phyloP scores from a whole-genome alignment of 2,329 filamentous ascomycete genomes.

The Byssochlamys sp. region DNA sequence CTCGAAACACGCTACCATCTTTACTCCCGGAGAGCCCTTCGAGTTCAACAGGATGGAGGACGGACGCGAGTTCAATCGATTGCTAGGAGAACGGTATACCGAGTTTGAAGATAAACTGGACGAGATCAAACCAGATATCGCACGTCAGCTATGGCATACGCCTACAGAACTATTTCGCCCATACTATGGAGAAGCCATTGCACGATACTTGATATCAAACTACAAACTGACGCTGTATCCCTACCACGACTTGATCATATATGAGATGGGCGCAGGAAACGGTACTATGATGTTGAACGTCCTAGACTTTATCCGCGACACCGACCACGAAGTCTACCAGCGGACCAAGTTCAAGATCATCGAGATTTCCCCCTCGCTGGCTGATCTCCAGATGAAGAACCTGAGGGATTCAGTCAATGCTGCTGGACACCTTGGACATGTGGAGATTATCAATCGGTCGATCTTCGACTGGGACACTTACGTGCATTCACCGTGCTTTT shows the following conservation, averaged over 20 bases:
- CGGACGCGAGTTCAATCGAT: slow-evolving; percentile 71
- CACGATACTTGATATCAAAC: slow-evolving; percentile 89
- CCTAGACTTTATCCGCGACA: slow-evolving; percentile 84
- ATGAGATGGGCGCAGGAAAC: slow-evolving; percentile 96
- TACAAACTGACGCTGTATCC: slow-evolving; percentile 91
- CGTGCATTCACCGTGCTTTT: slow-evolving; percentile 90
- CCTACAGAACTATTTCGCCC: slow-evolving; percentile 94
- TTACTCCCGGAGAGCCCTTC: slow-evolving; percentile 84
- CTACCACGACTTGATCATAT: slow-evolving; percentile 93
- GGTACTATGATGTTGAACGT: slow-evolving; percentile 98
- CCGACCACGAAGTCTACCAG: slow-evolving; percentile 83
- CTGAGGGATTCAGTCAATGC: slow-evolving; percentile 57
- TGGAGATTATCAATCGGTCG: slow-evolving; percentile 88
- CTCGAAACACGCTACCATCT: slow-evolving; percentile 91
- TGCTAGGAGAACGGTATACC: slow-evolving; percentile 70
- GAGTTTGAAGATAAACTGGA: slow-evolving; percentile 87
- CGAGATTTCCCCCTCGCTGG: slow-evolving; percentile 79
- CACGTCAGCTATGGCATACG: slow-evolving; percentile 93
- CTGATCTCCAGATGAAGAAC: slow-evolving; percentile 64
- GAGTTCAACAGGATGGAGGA: slow-evolving; percentile 72
- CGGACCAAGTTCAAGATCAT: slow-evolving; percentile 91
- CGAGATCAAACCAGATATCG: slow-evolving; percentile 57
- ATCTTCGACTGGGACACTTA: slow-evolving; percentile 88
- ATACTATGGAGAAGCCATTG: slow-evolving; percentile 92
- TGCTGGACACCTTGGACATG: slow-evolving; percentile 69